phyloP scores from a whole-genome alignment of 768 basidiomycete species.

The Wakefieldia striispora region DNA sequence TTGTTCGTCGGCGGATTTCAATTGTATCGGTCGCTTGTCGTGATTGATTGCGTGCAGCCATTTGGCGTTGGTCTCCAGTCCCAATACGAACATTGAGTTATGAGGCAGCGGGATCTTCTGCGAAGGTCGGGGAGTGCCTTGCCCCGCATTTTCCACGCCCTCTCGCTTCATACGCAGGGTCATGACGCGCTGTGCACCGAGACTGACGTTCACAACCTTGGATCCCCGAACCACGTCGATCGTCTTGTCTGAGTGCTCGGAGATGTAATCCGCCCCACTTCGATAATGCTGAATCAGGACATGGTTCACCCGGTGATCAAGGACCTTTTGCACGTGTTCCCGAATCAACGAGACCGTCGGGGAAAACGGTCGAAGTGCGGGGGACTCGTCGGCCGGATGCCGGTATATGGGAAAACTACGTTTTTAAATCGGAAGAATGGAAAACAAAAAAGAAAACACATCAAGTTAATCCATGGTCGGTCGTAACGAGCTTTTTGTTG shows the following conservation, averaged over 20 bases:
- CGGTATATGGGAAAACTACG: slow-evolving; percentile 74
- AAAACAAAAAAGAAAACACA: not conserved
- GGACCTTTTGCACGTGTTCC: slow-evolving; percentile 53
- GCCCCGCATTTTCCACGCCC: slow-evolving; percentile 17
- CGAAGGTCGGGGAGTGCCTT: slow-evolving; percentile 34
- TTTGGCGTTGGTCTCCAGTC: slow-evolving; percentile 64
- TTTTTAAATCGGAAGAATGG: not conserved
- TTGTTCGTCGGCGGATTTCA: slow-evolving; percentile 57
- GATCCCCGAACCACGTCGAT: slow-evolving; percentile 75
- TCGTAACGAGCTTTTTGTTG: slow-evolving; percentile 12
- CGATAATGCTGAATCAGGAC: slow-evolving; percentile 83
- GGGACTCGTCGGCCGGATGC: slow-evolving; percentile 79
- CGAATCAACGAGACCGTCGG: slow-evolving; percentile 67
- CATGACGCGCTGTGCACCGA: slow-evolving; percentile 78
- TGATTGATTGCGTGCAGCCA: slow-evolving; percentile 79
- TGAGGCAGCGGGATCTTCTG: slow-evolving; percentile 75
- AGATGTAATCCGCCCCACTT: slow-evolving; percentile 76
- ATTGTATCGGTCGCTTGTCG: slow-evolving; percentile 60
- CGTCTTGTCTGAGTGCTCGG: slow-evolving; percentile 86
- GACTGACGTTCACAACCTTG: slow-evolving; percentile 75
- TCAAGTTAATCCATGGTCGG: not conserved
- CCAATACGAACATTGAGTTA: slow-evolving; percentile 82
- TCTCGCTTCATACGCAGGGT: slow-evolving; percentile 68
- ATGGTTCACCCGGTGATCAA: slow-evolving; percentile 73
- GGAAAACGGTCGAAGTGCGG: slow-evolving; percentile 63